Conservation (phyloP, 306 rosid species). For the Begonia masoniana region DNA sequence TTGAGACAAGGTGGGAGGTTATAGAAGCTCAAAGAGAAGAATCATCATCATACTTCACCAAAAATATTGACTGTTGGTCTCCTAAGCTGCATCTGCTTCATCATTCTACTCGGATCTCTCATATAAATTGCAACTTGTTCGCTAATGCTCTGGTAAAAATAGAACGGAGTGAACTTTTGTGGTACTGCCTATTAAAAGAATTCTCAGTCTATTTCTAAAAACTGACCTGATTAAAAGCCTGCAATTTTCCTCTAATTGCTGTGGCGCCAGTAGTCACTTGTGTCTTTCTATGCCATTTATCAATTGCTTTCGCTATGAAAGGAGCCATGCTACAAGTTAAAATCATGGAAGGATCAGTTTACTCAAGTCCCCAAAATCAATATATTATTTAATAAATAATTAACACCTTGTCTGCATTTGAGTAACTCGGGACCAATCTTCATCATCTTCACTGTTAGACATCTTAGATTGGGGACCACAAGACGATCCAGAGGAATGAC, state of each 20-base stretch:
- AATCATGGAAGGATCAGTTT: constrained; percentile 15
- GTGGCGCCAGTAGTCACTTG: constrained; percentile 83
- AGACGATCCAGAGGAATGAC: constrained; percentile 24
- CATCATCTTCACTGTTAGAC: constrained; percentile 31
- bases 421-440: constrained; percentile 61
- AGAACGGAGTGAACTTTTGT: not conserved
- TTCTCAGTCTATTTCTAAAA: not conserved
- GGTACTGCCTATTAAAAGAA: not conserved
- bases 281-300: constrained; percentile 92
- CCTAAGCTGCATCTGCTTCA: constrained; percentile 70
- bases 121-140: constrained; percentile 71
- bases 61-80: constrained; percentile 42
- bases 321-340: constrained; percentile 46
- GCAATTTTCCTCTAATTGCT: constrained; percentile 66
- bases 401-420: constrained; percentile 44
- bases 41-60: constrained; percentile 45
- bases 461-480: constrained; percentile 28
- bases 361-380: not conserved
- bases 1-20: not conserved
- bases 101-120: constrained; percentile 93
- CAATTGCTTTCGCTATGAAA: constrained; percentile 67
- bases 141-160: constrained; percentile 48
- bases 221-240: constrained; percentile 83
- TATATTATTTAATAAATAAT: no score
- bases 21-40: not conserved